These are phyloP conservation scores for Platanus orientalis DNA, from an alignment of 164 flowering plant genomes.

Conservation along the genomic window DNA sequence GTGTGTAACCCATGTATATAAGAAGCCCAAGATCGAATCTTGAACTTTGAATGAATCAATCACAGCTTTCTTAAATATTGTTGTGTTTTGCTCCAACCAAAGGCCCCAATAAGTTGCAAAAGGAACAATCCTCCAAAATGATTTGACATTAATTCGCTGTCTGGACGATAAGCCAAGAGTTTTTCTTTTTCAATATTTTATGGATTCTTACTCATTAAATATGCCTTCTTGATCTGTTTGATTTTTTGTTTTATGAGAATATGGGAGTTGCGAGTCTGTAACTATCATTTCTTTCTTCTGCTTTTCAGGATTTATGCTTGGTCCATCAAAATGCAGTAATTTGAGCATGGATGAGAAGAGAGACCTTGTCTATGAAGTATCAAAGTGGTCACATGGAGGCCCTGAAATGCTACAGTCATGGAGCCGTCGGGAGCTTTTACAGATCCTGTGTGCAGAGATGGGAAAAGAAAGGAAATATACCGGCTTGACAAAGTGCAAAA, in stretches of 20 bases:
- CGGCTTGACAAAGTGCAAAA: slow-evolving; percentile 72
- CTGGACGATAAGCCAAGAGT: no score
- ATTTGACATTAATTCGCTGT: no score
- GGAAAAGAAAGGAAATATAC: slow-evolving; percentile 96
- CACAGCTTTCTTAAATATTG: no score
- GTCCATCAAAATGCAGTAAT: slow-evolving; percentile 60
- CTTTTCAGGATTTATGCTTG: slow-evolving; percentile 45
- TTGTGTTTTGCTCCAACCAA: no score
- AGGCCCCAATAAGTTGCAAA: no score
- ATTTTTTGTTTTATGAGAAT: no score
- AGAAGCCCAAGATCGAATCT: no score
- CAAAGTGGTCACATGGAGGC: slow-evolving; percentile 63
- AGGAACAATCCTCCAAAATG: no score
- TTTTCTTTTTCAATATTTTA: neutral
- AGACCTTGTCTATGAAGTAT: slow-evolving; percentile 68
- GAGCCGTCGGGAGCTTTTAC: slow-evolving; percentile 84
- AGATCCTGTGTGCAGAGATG: slow-evolving; percentile 82
- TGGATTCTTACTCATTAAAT: neutral
- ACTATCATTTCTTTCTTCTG: neutral
- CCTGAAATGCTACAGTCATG: slow-evolving; percentile 69
- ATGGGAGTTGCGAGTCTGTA: no score
- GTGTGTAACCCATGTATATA: no score
- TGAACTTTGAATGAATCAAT: no score
- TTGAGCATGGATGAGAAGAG: slow-evolving; percentile 79
- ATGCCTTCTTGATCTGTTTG: neutral